Conservation (phyloP, 768 basidiomycete species). For the Hygrophoropsis aurantiaca region DNA sequence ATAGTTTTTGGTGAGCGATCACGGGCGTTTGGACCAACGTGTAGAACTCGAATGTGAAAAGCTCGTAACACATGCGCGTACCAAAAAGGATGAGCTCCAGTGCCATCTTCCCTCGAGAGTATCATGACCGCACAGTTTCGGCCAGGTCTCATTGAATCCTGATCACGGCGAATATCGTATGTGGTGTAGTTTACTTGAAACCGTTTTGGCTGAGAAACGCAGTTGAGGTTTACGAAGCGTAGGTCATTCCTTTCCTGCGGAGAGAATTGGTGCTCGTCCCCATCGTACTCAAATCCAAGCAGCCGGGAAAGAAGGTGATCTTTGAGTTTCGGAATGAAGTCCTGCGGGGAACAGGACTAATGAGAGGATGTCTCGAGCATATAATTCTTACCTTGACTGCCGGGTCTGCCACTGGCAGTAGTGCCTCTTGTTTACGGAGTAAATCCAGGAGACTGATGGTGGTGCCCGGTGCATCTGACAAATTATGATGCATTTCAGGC, state of each 20-base stretch:
- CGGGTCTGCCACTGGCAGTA: constrained; percentile 2
- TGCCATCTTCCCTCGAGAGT: constrained; percentile 10
- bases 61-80: constrained; percentile 22
- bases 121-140: constrained; percentile 19
- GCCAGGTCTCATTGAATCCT: constrained; percentile 20
- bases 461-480: background rate
- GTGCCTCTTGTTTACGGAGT: background rate
- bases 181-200: constrained; percentile 18
- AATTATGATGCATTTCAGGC: constrained; percentile 1
- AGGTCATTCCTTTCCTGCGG: background rate
- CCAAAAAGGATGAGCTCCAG: constrained; percentile 18
- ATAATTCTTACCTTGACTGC: constrained; percentile 19
- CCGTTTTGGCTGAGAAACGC: background rate
- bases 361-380: background rate
- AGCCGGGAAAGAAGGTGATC: constrained; percentile 20
- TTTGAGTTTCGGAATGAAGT: constrained; percentile 16
- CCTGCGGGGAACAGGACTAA: constrained; percentile 2
- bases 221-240: constrained; percentile 9
- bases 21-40: background rate
- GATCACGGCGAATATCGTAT: constrained; percentile 14
- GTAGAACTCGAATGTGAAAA: constrained; percentile 15
- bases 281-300: constrained; percentile 10
- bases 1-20: background rate
- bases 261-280: constrained; percentile 9
- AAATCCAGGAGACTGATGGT: background rate